phyloP scores from a whole-genome alignment of 768 basidiomycete genomes.

The Suillus americanus region DNA sequence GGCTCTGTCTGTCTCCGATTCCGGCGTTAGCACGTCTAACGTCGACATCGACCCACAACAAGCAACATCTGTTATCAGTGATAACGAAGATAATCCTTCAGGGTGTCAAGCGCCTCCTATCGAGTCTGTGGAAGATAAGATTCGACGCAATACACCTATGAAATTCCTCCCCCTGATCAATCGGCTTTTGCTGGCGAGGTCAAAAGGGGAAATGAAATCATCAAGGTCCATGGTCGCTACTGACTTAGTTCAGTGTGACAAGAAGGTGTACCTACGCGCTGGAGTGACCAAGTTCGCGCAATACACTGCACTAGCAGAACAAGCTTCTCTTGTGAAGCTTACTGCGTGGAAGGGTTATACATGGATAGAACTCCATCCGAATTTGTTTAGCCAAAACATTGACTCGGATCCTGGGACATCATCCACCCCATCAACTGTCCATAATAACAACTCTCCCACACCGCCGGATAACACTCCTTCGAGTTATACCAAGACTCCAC shows the following conservation, averaged over 20 bases:
- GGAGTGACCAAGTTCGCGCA: constrained; percentile 28
- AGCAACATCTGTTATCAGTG: constrained; percentile 2
- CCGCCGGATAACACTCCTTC: background rate
- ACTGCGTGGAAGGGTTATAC: constrained; percentile 13
- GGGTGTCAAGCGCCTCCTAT: constrained; percentile 1
- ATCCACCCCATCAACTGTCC: constrained; percentile 14
- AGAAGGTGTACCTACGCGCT: constrained; percentile 21
- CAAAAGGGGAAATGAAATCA: constrained; percentile 33
- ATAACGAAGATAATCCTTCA: constrained; percentile 6
- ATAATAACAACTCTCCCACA: background rate
- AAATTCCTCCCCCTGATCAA: constrained; percentile 32
- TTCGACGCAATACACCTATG: constrained; percentile 15
- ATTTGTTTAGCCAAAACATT: background rate
- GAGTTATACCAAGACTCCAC: background rate
- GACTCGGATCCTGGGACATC: constrained; percentile 8
- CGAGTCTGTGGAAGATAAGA: constrained; percentile 9
- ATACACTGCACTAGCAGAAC: constrained; percentile 28
- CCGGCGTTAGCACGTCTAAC: background rate
- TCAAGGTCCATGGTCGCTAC: constrained; percentile 39
- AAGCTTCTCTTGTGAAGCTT: constrained; percentile 26
- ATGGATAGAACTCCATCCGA: constrained; percentile 30
- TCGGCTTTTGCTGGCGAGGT: constrained; percentile 20
- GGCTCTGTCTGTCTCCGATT: background rate
- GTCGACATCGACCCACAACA: constrained; percentile 2
- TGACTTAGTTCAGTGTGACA: constrained; percentile 31